Conservation (phyloP, 345 rosid genomes). For the Mangifera indica region DNA sequence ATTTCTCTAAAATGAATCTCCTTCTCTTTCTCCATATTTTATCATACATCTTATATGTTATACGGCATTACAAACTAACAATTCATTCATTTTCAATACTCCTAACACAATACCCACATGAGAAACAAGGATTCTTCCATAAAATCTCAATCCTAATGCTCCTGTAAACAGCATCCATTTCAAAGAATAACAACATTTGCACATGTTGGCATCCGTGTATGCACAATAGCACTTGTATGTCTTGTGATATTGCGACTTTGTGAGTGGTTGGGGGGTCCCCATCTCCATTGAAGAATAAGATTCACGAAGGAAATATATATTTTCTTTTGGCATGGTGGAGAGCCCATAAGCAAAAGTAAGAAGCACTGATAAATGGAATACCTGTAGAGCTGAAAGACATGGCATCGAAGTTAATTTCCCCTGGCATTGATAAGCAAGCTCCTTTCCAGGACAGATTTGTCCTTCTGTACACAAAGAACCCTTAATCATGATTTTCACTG, state of each 20-base stretch:
- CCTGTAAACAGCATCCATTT: not conserved
- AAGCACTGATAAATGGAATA: constrained; percentile 29
- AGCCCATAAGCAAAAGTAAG: constrained; percentile 33
- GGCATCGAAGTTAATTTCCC: no score
- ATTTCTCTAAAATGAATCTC: constrained; percentile 5
- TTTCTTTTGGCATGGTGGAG: constrained; percentile 44
- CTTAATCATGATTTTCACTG: constrained; percentile 21
- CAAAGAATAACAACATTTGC: not conserved
- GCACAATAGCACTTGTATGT: constrained; percentile 2
- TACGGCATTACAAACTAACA: no score
- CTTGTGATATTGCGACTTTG: constrained; percentile 1
- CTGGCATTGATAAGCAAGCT: constrained; percentile 13
- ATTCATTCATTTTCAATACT: no score
- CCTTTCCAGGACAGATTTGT: not conserved
- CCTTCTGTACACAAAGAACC: not conserved
- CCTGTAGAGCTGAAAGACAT: constrained; percentile 19
- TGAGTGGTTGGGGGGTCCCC: constrained; percentile 54
- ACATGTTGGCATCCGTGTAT: constrained; percentile 9
- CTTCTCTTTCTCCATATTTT: not conserved
- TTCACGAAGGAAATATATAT: constrained; percentile 29
- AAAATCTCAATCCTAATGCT: not conserved
- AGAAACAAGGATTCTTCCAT: not conserved
- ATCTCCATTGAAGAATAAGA: constrained; percentile 42
- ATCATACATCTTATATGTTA: no score
- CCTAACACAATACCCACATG: not conserved